Base-by-base conservation (phyloP, 176 grass and related monocot species). In the Typha latifolia region DNA sequence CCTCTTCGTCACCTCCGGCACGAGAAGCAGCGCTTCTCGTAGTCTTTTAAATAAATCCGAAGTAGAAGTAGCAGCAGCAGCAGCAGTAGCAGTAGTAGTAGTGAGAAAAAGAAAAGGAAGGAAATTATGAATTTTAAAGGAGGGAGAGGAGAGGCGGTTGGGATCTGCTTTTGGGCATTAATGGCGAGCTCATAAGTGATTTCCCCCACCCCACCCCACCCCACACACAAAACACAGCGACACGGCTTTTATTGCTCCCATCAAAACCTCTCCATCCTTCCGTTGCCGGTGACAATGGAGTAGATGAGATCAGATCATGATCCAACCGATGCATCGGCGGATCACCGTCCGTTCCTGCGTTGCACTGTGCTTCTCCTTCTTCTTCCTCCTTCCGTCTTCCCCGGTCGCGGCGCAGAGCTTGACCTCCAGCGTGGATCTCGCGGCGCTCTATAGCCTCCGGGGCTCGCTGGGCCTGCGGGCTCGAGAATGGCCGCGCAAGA, bases 381-480 rank as follows among this genome's bases (percentile, higher is more conserved):
- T 10, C 5, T 1, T 43, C 5, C 37, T 43, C 13, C 2, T 59
- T 4, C n/a, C 53, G 53, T 6, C 5, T 43, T 10, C 53, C 8
- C 9, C 14, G 13, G 20, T 12, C 34, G 47, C 13, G 14, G 51
- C 13, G 9, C 63, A 67, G 49, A 31, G 18, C 13, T 22, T 56
- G 1, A 3, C 3, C 12, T 69, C 66, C 47, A 5, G 5, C 12
- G 26, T 4, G 31, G 51, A 76, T 16, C 32, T 32, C 19, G 32
- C 0, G 29, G 51, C 50, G 12, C 73, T 76, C 12, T n/a, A n/a
- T 20, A 11, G 13, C 12, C 64, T 76, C 20, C 73, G 64, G 3
- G 4, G 12, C 32, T 76, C 64, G 0, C 73, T 76, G 20, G 64
- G 31, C 51, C 50, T 76, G n/a, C 73, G 63, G 63, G 18, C 32